Conservation (phyloP, 2,329 filamentous ascomycete species). For the Fusarium sp. region DNA sequence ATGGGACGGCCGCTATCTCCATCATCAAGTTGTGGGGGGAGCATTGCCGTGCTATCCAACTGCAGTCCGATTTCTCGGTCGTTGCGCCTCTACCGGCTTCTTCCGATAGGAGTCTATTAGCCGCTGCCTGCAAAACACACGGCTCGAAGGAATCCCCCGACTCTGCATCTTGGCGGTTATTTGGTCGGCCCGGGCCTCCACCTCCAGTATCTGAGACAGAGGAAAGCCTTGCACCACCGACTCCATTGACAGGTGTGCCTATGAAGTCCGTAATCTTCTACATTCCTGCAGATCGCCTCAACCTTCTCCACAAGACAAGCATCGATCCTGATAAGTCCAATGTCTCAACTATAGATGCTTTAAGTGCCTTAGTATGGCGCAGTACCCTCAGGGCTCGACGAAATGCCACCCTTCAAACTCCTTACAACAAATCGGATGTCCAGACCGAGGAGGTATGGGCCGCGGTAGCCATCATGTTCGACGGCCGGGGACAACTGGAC, state of each 20-base stretch:
- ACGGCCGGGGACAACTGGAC: background rate
- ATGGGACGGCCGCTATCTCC: background rate
- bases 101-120: background rate
- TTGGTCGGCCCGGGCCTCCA: background rate
- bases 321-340: background rate
- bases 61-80: background rate
- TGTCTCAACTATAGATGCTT: background rate
- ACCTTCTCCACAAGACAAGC: background rate
- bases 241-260: background rate
- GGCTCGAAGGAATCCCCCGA: background rate
- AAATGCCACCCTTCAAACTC: background rate
- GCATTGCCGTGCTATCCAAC: background rate
- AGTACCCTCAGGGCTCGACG: background rate
- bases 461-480: background rate
- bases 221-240: background rate
- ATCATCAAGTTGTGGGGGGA: background rate
- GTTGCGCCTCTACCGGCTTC: background rate
- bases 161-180: background rate
- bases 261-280: background rate
- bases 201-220: background rate
- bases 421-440: background rate
- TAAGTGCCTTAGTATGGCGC: background rate
- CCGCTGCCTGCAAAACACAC: background rate
- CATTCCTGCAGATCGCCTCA: background rate
- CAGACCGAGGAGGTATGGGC: background rate